Evolutionary conservation across 1,284 basidiomycete genomes (phyloP).

Genomic region (Polyporus tsugae): DNA sequence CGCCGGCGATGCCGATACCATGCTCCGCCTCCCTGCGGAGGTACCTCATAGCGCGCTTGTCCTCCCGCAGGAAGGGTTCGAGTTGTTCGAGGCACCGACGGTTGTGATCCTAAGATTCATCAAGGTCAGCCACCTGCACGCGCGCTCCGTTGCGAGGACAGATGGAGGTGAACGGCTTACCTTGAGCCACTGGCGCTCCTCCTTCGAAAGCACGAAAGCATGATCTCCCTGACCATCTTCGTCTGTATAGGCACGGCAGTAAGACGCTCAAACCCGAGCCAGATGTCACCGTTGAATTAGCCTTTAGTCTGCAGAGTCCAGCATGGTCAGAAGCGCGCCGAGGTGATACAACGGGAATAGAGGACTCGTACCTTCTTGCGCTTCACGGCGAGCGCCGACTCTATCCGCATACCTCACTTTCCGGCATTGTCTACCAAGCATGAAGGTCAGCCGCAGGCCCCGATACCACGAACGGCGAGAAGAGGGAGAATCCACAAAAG

Average conservation of each 20-base stretch:
- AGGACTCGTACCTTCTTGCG: constrained; percentile 61
- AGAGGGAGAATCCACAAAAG: constrained; percentile 64
- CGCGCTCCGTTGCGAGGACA: neutral
- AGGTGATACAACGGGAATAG: constrained; percentile 22
- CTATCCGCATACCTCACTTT: constrained; percentile 90
- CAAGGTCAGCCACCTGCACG: constrained; percentile 9
- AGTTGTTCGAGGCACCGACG: constrained; percentile 77
- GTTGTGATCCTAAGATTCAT: constrained; percentile 77
- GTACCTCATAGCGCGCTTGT: constrained; percentile 85
- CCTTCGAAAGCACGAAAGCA: constrained; percentile 88
- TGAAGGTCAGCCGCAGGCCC: neutral
- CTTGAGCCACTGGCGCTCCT: constrained; percentile 92
- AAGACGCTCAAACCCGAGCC: constrained; percentile 89
- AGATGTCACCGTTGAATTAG: constrained; percentile 76
- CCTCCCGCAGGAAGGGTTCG: constrained; percentile 77
- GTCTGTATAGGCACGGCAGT: constrained; percentile 96
- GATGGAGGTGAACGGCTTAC: constrained; percentile 45
- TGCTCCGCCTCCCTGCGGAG: too few relatives aligned
- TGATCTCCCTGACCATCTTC: constrained; percentile 84
- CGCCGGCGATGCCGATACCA: too few relatives aligned
- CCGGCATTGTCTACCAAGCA: constrained; percentile 73
- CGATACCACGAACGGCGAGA: neutral
- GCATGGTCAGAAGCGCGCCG: neutral
- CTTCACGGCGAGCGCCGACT: constrained; percentile 81
- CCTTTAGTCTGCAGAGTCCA: constrained; percentile 61